Evolutionary conservation across 441 rosid genomes (phyloP), one percentile per base, ranked within the genome.

Genomic region (Eruca vesicaria): DNA sequence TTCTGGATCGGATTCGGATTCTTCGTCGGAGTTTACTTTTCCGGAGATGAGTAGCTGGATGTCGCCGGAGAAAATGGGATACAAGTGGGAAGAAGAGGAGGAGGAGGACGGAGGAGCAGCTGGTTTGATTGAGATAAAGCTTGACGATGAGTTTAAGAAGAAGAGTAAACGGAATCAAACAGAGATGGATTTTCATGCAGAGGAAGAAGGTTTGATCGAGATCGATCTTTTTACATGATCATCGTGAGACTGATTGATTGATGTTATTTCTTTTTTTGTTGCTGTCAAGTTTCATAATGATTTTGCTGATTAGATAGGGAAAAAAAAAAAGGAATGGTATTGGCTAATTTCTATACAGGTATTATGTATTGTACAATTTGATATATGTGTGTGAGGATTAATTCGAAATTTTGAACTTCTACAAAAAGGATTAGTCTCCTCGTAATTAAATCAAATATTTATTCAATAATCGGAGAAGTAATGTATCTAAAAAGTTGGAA

Each of bases 181-280:
- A 76, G 82, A 76, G 32, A 1, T 75, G 60, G 90, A 80, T 61
- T 86, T 86, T 75, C 82, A 81, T 31, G 82, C 78, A 12, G 93
- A 89, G 53, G 98, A 94, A 69, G 97, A 90, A 3, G 91, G 83
- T 69, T 57, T 86, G 80, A 88, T 88, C 16, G 93, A 92, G 84
- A 94, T 94, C 66, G 86, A 89, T 87, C 68, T 86, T 78, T 79
- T 83, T 33, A 31, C 20, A 33, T 68, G 28, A 48, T 2, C 69
- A 20, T n/a, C n/a, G n/a, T 63, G 11, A 35, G 41, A 35, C 2
- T 35, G 14, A 33, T 29, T 29, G 32, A 29, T 5, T 29, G 5
- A 4, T 29, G 5, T n/a, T 29, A 5, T 29, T 5, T 29, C 32
- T 35, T 31, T 31, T 31, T 31, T 31, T 31, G 7, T 31, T 31